Conservation (phyloP, 2,329 filamentous ascomycete species). For the Geoglossum cookeanum region DNA sequence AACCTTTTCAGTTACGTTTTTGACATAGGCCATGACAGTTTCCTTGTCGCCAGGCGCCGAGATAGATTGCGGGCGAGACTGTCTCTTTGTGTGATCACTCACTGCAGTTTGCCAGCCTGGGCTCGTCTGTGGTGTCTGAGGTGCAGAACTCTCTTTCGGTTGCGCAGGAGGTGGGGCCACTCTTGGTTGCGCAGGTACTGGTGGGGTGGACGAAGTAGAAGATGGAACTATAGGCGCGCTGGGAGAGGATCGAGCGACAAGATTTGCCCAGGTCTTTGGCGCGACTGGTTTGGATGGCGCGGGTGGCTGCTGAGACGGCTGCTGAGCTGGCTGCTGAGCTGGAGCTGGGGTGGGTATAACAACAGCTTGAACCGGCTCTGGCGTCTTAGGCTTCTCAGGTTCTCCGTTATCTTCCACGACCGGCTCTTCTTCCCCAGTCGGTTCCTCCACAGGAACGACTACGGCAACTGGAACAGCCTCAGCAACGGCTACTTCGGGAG, state of each 20-base stretch:
- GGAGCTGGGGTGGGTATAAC: constrained; percentile 30
- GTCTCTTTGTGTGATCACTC: constrained; percentile 59
- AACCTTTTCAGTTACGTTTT: constrained; percentile 85
- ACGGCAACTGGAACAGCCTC: constrained; percentile 20
- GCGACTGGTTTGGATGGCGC: constrained; percentile 34
- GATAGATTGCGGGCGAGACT: constrained; percentile 52
- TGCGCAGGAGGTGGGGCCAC: constrained; percentile 11
- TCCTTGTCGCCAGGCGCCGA: constrained; percentile 47
- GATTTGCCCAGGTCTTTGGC: constrained; percentile 54
- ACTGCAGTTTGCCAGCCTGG: constrained; percentile 80
- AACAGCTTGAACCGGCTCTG: constrained; percentile 31
- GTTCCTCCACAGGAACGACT: constrained; percentile 10
- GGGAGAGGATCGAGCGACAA: constrained; percentile 31
- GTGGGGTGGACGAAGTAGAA: constrained; percentile 17
- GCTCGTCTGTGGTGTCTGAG: constrained; percentile 31
- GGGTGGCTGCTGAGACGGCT: constrained; percentile 31
- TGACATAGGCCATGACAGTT: constrained; percentile 72
- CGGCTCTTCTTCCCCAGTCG: constrained; percentile 14
- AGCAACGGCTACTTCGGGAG: constrained; percentile 19
- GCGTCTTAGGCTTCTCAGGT: constrained; percentile 17
- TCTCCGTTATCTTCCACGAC: constrained; percentile 34
- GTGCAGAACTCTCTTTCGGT: not conserved
- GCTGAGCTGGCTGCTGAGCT: constrained; percentile 15
- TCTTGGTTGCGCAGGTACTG: constrained; percentile 18
- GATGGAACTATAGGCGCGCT: constrained; percentile 21